Percentiles rank a stretch among this genome's conserved stretches.
Conservation (phyloP, 305 asterid species). For the Euphrasia arctica region DNA sequence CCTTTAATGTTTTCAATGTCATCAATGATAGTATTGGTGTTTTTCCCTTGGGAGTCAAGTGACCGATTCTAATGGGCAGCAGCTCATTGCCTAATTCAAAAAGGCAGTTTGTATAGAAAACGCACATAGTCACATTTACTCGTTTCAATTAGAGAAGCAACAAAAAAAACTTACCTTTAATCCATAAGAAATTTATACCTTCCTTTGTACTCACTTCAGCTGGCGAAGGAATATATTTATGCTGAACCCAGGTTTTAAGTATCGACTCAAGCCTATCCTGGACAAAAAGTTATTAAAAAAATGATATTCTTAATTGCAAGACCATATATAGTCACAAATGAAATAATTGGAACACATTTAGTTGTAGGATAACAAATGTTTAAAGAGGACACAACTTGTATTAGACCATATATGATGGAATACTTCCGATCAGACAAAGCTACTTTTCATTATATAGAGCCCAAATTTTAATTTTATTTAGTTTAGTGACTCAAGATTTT, state of each 20-base stretch:
- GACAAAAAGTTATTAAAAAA: constrained; percentile 19
- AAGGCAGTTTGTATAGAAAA: constrained; percentile 17
- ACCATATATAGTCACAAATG: background rate
- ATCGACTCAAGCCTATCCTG: constrained; percentile 93
- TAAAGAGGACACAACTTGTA: no score
- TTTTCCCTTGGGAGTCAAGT: constrained; percentile 56
- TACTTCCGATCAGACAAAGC: no score
- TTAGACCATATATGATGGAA: no score
- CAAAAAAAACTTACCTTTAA: constrained; percentile 43
- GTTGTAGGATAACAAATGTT: no score
- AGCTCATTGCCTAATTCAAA: constrained; percentile 59
- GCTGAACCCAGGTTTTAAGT: constrained; percentile 59
- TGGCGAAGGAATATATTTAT: constrained; percentile 69
- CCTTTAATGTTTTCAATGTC: constrained; percentile 49
- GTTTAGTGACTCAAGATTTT: no score
- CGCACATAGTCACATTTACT: background rate
- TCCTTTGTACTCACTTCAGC: constrained; percentile 87
- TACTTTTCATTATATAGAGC: no score
- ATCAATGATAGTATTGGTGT: constrained; percentile 49
- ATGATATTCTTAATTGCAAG: constrained; percentile 18
- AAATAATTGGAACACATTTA: background rate
- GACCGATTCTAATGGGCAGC: constrained; percentile 79
- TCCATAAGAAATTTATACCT: constrained; percentile 56
- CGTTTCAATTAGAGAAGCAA: constrained; percentile 5
- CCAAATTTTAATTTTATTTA: no score